Evolutionary conservation across 768 basidiomycete species (phyloP).

Genomic region (Chalciporus piperatus): DNA sequence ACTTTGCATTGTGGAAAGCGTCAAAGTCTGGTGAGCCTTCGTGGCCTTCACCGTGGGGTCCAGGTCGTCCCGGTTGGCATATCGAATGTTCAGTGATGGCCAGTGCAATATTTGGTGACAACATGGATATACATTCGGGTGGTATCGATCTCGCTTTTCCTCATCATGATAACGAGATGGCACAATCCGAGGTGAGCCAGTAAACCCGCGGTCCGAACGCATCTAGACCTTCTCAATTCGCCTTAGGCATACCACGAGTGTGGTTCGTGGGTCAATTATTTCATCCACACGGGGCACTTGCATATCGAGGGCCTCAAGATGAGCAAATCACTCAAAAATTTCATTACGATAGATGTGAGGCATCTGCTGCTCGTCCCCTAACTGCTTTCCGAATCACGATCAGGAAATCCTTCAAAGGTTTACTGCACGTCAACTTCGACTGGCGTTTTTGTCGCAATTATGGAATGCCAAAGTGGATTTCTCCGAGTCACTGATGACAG

Average conservation of each 20-base stretch:
- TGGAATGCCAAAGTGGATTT: conserved; percentile 97
- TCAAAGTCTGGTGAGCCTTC: conserved; percentile 95
- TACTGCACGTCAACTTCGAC: conserved; percentile 82
- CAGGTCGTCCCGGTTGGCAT: conserved; percentile 94
- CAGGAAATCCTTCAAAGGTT: conserved; percentile 86
- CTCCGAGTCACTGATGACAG: conserved; percentile 84
- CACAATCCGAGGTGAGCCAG: conserved; percentile 81
- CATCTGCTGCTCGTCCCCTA: not conserved
- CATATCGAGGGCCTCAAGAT: conserved; percentile 99
- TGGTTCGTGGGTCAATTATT: conserved; percentile 95
- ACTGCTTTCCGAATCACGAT: conserved; percentile 2
- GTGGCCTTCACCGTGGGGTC: conserved; percentile 96
- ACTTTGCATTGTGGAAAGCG: conserved; percentile 98
- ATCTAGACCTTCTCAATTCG: conserved; percentile 6
- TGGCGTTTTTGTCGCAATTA: conserved; percentile 85
- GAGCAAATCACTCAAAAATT: conserved; percentile 99
- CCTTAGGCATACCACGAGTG: conserved; percentile 91
- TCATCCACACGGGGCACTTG: conserved; percentile 96
- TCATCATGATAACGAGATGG: conserved; percentile 98
- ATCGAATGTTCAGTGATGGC: conserved; percentile 99
- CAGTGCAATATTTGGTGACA: conserved; percentile 80
- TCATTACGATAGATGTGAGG: conserved; percentile 91
- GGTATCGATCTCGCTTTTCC: conserved; percentile 98
- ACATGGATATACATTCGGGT: conserved; percentile 97
- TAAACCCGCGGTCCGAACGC: conserved; percentile 3